Percentiles rank a stretch among this genome's conserved stretches.
Evolutionary conservation across 768 basidiomycete genomes (phyloP).

Genomic region (Lactifluus subvellereus): DNA sequence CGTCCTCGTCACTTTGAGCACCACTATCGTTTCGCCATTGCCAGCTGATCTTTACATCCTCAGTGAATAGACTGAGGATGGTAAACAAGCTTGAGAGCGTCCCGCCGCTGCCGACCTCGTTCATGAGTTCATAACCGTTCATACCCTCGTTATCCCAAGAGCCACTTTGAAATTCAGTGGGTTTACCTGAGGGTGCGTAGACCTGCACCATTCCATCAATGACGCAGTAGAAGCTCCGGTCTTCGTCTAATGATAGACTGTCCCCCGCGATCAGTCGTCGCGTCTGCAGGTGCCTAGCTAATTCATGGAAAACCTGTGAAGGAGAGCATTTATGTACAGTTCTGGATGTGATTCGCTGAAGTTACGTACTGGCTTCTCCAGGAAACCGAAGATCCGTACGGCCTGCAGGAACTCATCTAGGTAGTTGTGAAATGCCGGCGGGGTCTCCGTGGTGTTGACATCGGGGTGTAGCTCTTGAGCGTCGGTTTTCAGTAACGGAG

Average conservation of each 20-base stretch:
- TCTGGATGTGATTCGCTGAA: background rate
- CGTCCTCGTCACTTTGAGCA: slow-evolving; percentile 24
- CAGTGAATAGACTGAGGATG: slow-evolving; percentile 94
- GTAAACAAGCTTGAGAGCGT: slow-evolving; percentile 95
- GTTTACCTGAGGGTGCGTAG: slow-evolving; percentile 65
- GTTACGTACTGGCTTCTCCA: slow-evolving; percentile 84
- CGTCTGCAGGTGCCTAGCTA: slow-evolving; percentile 93
- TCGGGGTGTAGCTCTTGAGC: slow-evolving; percentile 88
- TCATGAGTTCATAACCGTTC: slow-evolving; percentile 94
- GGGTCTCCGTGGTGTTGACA: slow-evolving; percentile 68
- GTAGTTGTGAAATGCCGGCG: slow-evolving; percentile 88
- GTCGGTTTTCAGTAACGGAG: slow-evolving; percentile 75
- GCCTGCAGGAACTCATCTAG: slow-evolving; percentile 96
- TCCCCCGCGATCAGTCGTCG: slow-evolving; percentile 94
- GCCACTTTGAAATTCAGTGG: slow-evolving; percentile 42
- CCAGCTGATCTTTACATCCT: slow-evolving; percentile 90
- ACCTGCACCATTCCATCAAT: slow-evolving; percentile 98
- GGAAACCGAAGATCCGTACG: slow-evolving; percentile 93
- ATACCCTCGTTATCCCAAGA: slow-evolving; percentile 80
- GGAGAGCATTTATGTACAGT: background rate
- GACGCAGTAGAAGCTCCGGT: slow-evolving; percentile 97
- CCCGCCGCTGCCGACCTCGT: slow-evolving; percentile 93
- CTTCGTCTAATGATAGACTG: slow-evolving; percentile 81
- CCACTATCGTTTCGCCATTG: slow-evolving; percentile 72
- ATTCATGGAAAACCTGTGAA: slow-evolving; percentile 86